Conservation (phyloP, 78 protist genomes). For the slime mould (Dictyostelium discoideum) region DNA sequence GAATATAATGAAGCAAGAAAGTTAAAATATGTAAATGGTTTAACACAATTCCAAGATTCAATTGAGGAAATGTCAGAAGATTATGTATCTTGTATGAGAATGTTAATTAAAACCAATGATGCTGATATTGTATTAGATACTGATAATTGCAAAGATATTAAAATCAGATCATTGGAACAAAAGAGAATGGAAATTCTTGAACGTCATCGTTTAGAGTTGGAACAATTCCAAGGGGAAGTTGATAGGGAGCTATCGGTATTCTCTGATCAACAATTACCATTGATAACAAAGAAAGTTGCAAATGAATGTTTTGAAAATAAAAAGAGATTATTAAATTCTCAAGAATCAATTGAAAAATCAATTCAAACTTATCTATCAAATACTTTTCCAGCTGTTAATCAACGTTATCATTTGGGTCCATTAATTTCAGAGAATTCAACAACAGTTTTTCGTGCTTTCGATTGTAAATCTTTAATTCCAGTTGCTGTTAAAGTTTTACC, state of each 20-base stretch:
- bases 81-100: not conserved
- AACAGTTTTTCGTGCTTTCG: slow-evolving; percentile 46
- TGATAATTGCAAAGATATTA: not conserved
- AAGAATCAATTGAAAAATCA: not conserved
- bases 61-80: slow-evolving; percentile 28
- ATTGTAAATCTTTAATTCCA: not conserved
- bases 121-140: not conserved
- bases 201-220: slow-evolving; percentile 54
- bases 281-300: not conserved
- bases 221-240: not conserved
- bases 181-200: slow-evolving; percentile 2
- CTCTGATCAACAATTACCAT: not conserved
- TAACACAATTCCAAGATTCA: not conserved
- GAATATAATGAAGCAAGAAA: not conserved
- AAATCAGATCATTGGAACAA: not conserved
- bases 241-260: slow-evolving; percentile 14
- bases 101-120: not conserved
- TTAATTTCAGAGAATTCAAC: slow-evolving; percentile 20
- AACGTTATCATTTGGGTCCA: slow-evolving; percentile 41
- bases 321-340: not conserved
- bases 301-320: slow-evolving; percentile 1
- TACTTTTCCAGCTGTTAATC: slow-evolving; percentile 24
- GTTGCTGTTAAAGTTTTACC: slow-evolving; percentile 65
- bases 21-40: not conserved
- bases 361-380: slow-evolving; percentile 7